Conservation (phyloP, 768 basidiomycete species). For the Hericium rajendrae region DNA sequence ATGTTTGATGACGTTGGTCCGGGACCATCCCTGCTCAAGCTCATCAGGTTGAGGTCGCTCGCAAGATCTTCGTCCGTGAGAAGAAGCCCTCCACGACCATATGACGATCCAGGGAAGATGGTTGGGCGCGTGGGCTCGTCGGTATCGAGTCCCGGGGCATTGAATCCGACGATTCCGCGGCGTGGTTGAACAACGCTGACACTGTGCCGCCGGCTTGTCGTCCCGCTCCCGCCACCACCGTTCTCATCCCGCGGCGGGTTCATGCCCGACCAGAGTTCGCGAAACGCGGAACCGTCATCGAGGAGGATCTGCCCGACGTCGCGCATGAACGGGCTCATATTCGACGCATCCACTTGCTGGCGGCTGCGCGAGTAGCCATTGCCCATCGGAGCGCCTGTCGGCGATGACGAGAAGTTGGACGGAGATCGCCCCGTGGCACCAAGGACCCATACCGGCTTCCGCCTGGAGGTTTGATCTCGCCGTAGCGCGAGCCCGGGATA, state of each 20-base stretch:
- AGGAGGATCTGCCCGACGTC: slow-evolving; percentile 72
- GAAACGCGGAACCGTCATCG: slow-evolving; percentile 63
- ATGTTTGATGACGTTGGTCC: slow-evolving; percentile 32
- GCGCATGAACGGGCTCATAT: slow-evolving; percentile 79
- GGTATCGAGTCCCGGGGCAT: slow-evolving; percentile 39
- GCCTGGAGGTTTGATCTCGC: slow-evolving; percentile 53
- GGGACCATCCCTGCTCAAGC: slow-evolving; percentile 37
- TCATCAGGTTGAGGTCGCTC: slow-evolving; percentile 55
- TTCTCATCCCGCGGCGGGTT: slow-evolving; percentile 54
- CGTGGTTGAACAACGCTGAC: slow-evolving; percentile 77
- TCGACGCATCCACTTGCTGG: slow-evolving; percentile 49
- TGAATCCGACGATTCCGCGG: slow-evolving; percentile 60
- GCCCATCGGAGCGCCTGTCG: slow-evolving; percentile 31
- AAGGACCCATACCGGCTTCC: slow-evolving; percentile 57
- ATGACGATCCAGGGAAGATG: slow-evolving; percentile 23
- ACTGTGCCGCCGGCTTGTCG: slow-evolving; percentile 75
- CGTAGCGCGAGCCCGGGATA: slow-evolving; percentile 42
- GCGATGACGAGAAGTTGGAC: slow-evolving; percentile 41
- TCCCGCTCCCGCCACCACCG: slow-evolving; percentile 60
- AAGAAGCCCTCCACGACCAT: slow-evolving; percentile 46
- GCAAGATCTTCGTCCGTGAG: slow-evolving; percentile 78
- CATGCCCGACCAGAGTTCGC: slow-evolving; percentile 71
- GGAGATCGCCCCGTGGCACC: slow-evolving; percentile 48
- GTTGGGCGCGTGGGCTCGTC: slow-evolving; percentile 30
- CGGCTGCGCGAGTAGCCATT: slow-evolving; percentile 36